Evolutionary conservation across 768 basidiomycete genomes (phyloP), one percentile per base, ranked within the genome.

Genomic region (Termitomyces titanicus): DNA sequence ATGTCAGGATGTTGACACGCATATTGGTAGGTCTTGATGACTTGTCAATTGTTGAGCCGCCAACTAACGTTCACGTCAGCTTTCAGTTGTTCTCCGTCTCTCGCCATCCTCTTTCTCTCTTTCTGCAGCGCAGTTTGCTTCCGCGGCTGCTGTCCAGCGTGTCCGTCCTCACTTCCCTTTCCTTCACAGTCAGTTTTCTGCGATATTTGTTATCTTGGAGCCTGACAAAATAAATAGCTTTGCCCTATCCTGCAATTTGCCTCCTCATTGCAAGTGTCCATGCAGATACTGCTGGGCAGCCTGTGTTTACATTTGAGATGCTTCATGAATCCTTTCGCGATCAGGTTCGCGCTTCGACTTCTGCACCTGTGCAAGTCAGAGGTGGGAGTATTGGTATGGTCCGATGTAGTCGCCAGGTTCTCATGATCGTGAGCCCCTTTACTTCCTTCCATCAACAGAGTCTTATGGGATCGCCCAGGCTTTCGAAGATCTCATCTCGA

Each of bases 261-360:
- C 78, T 96, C 29, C 79, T 97, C 40, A 87, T 98, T 56, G 89
- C 94, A n/a, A 79, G 85, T 13, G 79, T 85, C 63, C 95, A 97
- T 64, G 78, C 84, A 4, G 73, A 84, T 24, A 86, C 85, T 10
- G 82, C 84, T 6, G 94, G 94, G 0, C 87, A 94, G 56, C 78
- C 88, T 18, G 72, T 73, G 13, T 85, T 97, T 70, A 98, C 91
- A 29, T 96, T 98, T 65, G 92, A 95, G 63, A 93, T 95, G 86
- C 79, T 96, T 8, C 79, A 88, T 58, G 89, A 92, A 50, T 76
- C 78, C 31, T 94, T 94, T 66, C 82, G 84, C 20, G 81, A 85
- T 57, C 88, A 91, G 69, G 79, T 89, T 18, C 83, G 86, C 20
- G 77, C 84, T 20, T 88, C 89, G 6, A 76, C 78, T 10, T 81